Evolutionary conservation across 495 filamentous ascomycete species (phyloP).

Genomic region (Pyrenula aspistea): DNA sequence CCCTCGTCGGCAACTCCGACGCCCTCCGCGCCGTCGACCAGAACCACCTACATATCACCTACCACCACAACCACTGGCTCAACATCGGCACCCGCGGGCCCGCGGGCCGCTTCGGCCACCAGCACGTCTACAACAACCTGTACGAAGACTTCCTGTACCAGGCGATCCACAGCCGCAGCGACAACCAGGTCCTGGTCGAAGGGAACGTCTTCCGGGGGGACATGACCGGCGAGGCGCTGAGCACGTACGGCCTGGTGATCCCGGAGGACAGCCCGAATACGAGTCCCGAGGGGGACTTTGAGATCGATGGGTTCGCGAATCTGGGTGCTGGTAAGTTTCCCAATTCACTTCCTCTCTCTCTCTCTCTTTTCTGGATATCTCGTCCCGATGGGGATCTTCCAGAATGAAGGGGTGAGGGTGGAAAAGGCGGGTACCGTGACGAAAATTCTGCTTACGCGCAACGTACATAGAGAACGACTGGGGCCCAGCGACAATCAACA

Average conservation of each 20-base stretch:
- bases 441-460: no score
- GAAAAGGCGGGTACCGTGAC: no score
- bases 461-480: no score
- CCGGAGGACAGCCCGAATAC: slow-evolving; percentile 28
- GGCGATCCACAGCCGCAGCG: slow-evolving; percentile 19
- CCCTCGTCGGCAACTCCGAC: slow-evolving; percentile 9
- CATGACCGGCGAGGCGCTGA: slow-evolving; percentile 28
- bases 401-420: no score
- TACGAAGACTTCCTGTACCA: slow-evolving; percentile 21
- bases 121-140: slow-evolving; percentile 23
- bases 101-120: slow-evolving; percentile 19
- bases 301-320: slow-evolving; percentile 30
- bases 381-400: no score
- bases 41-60: slow-evolving; percentile 23
- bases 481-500: no score
- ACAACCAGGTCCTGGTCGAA: slow-evolving; percentile 22
- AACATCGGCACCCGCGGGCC: slow-evolving; percentile 21
- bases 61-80: slow-evolving; percentile 26
- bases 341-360: no score
- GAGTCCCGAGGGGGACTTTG: slow-evolving; percentile 21
- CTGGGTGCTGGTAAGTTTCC: no score
- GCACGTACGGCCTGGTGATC: slow-evolving; percentile 33
- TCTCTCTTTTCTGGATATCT: no score
- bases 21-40: slow-evolving; percentile 14
- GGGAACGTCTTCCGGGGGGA: slow-evolving; percentile 23